Evolutionary conservation across 345 rosid species (phyloP).

Genomic region (Gossypium mustelinum): DNA sequence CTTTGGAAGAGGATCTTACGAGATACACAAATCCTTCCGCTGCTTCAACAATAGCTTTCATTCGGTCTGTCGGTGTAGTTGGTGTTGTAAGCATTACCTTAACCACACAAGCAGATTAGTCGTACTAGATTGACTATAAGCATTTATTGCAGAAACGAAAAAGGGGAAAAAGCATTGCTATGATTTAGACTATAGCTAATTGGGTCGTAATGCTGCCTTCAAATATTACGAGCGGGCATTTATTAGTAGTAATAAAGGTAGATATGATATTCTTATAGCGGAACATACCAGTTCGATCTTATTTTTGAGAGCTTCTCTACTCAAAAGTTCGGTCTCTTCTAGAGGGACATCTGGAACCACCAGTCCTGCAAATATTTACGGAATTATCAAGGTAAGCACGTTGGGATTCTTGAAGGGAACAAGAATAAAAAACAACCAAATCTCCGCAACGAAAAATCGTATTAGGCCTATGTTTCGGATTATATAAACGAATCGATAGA

Average conservation of each 20-base stretch:
- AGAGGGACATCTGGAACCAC: conserved; percentile 96
- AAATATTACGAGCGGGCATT: not conserved
- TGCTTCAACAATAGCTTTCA: conserved; percentile 80
- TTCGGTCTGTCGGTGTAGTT: conserved; percentile 63
- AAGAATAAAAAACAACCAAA: not conserved
- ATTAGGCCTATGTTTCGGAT: not conserved
- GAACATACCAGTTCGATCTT: conserved; percentile 65
- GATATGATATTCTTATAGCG: not conserved
- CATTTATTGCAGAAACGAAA: not conserved
- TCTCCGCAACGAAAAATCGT: too few relatives aligned
- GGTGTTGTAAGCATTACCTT: conserved; percentile 90
- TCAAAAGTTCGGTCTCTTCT: conserved; percentile 78
- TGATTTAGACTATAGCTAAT: not conserved
- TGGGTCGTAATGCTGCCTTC: not conserved
- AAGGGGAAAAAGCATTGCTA: not conserved
- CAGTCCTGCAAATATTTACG: conserved; percentile 47
- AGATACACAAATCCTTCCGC: conserved; percentile 86
- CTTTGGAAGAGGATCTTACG: conserved; percentile 37
- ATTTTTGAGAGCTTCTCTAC: conserved; percentile 65
- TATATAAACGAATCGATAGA: not conserved
- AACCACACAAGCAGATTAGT: conserved; percentile 5
- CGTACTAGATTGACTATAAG: not conserved
- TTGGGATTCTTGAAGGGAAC: not conserved
- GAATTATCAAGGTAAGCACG: not conserved
- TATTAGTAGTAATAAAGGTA: too few relatives aligned